Conservation (phyloP, 2,329 filamentous ascomycete genomes). For the Knoxdaviesia proteae region DNA sequence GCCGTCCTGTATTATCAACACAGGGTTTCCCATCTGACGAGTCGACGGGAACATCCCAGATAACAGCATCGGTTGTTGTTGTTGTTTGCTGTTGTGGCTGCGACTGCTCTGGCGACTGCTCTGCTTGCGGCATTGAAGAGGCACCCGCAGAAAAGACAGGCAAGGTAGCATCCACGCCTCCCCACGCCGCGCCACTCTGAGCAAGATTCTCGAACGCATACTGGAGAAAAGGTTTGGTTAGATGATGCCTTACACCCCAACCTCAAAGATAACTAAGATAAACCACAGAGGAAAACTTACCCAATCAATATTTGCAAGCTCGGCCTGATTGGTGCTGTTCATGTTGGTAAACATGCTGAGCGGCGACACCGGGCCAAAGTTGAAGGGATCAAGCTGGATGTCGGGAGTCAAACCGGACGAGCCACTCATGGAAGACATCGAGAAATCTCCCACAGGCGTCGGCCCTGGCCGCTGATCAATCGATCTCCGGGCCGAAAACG, state of each 20-base stretch:
- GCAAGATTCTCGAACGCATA: slow-evolving; percentile 35
- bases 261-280: not conserved
- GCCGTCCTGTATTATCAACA: too few relatives aligned
- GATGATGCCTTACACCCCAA: not conserved
- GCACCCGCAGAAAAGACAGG: too few relatives aligned
- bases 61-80: too few relatives aligned
- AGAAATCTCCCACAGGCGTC: not conserved
- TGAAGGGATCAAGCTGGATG: not conserved
- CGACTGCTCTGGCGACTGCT: too few relatives aligned
- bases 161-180: too few relatives aligned
- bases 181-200: slow-evolving; percentile 13
- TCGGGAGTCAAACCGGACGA: not conserved
- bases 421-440: too few relatives aligned
- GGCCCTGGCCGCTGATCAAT: too few relatives aligned
- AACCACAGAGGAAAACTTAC: slow-evolving; percentile 12
- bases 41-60: too few relatives aligned
- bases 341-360: slow-evolving; percentile 31
- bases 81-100: too few relatives aligned
- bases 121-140: too few relatives aligned
- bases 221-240: slow-evolving; percentile 12
- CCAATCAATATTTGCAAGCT: slow-evolving; percentile 23
- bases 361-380: slow-evolving; percentile 16
- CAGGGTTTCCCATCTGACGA: too few relatives aligned
- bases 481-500: too few relatives aligned
- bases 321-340: slow-evolving; percentile 11